Conservation (phyloP, 2,329 filamentous ascomycete species). For the Sporothrix mexicana region DNA sequence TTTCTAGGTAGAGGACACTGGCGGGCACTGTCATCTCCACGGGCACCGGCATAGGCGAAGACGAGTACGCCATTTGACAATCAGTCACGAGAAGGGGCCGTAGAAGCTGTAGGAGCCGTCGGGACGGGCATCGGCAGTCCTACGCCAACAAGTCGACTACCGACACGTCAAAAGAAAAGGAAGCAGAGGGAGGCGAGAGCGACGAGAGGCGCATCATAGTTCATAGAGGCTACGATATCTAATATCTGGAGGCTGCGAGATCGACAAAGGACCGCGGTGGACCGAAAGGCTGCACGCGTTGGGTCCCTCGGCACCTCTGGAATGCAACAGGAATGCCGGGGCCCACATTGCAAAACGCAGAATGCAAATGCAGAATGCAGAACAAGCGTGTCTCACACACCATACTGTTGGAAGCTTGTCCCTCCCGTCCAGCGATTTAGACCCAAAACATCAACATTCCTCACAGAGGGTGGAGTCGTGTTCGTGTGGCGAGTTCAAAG, state of each 20-base stretch:
- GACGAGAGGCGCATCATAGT: neutral
- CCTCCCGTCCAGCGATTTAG: neutral
- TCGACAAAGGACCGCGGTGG: neutral
- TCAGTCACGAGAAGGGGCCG: neutral
- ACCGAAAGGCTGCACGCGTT: neutral
- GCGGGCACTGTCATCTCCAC: neutral
- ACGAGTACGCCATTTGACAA: neutral
- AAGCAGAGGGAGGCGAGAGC: neutral
- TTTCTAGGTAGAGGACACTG: neutral
- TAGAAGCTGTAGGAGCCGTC: neutral
- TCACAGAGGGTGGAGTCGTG: constrained; percentile 16
- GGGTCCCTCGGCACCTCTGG: neutral
- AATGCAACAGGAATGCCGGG: neutral
- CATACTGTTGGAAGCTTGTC: neutral
- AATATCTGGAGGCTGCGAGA: neutral
- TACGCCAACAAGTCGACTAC: neutral
- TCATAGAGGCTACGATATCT: neutral
- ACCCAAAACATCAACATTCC: constrained; percentile 15
- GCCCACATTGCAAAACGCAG: neutral
- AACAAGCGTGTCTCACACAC: neutral
- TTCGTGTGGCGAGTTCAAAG: neutral
- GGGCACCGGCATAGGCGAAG: neutral
- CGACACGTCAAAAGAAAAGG: neutral
- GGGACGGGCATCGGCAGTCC: neutral
- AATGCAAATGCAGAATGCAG: neutral